Base-by-base conservation (phyloP, 148 eudicot species). In the Silene uniflora region DNA sequence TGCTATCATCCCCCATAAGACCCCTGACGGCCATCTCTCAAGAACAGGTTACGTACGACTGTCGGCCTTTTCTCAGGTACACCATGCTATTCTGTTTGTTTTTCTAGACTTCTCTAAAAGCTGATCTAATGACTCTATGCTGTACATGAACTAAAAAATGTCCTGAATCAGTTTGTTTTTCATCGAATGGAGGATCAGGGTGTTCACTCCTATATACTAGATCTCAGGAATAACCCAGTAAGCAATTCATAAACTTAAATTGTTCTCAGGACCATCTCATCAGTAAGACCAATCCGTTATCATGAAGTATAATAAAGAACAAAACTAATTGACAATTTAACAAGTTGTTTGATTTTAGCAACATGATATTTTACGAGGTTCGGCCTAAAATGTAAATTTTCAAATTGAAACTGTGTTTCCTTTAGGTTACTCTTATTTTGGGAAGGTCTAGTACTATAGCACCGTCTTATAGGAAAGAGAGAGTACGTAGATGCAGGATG, bases 161-260 rank as follows among this genome's bases (percentile, higher is more conserved):
- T 52, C 0, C 17, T 52, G 56, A 52, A 61, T 81, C 87, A 94
- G 98, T 86, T 89, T 47, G 98, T 93, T 22, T 83, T 94, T 71
- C 81, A 83, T 73, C 86, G 87, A 49, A 83, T 94, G 91, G 97
- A 94, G 82, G 85, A 88, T 73, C 96, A 91, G 85, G 98, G 88
- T 49, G 98, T 91, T 39, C 88, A 87, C 19, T 91, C 98, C 1
- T 94, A 89, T 83, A 94, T 94, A 81, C 78, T 94, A 80, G 98
- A 93, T 82, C 81, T 93, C 70, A 81, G 98, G 58, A 91, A 93
- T 83, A 93, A 93, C 78, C 98, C 98, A 22, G 98, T 90, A 80
- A 82, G 83, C 75, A 55, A 54, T 54, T 52, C n/a, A 23, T 32
- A 32, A 32, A 4, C 35, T 32, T 4, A 32, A 2, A 32, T 32